Conservation (phyloP, 129 eudicot genomes). For the Rutidosis leptorrhynchoides region DNA sequence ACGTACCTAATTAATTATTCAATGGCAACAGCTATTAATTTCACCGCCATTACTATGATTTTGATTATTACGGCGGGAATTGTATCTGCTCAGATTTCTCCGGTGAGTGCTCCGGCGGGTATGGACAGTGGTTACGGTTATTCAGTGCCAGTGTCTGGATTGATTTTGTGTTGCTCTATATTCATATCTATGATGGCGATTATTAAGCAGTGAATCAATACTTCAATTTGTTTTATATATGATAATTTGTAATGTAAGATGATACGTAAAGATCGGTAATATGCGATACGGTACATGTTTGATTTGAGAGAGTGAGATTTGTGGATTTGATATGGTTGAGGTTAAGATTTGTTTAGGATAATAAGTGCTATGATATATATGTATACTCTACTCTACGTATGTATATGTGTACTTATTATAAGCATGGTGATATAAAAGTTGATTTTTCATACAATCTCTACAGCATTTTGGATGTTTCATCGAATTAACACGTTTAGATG, state of each 20-base stretch:
- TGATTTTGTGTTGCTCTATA: conserved; percentile 11
- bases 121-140: conserved; percentile 21
- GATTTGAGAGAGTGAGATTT: conserved; percentile 14
- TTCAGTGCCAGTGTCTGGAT: conserved; percentile 22
- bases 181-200: conserved; percentile 17
- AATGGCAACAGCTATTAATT: conserved; percentile 9
- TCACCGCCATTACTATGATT: background rate
- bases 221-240: background rate
- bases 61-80: background rate
- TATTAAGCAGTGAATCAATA: background rate
- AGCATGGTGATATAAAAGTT: too few species aligned
- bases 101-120: conserved; percentile 16
- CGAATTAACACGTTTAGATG: background rate
- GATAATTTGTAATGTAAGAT: background rate
- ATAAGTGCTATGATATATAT: background rate
- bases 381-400: background rate
- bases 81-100: conserved; percentile 19
- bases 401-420: background rate
- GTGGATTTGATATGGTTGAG: background rate
- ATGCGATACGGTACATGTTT: conserved; percentile 5
- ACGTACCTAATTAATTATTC: background rate
- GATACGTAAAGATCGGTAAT: conserved; percentile 8
- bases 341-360: background rate
- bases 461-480: background rate
- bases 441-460: too few species aligned